Base-by-base conservation (phyloP, 345 rosid genomes). In the Populus alba region DNA sequence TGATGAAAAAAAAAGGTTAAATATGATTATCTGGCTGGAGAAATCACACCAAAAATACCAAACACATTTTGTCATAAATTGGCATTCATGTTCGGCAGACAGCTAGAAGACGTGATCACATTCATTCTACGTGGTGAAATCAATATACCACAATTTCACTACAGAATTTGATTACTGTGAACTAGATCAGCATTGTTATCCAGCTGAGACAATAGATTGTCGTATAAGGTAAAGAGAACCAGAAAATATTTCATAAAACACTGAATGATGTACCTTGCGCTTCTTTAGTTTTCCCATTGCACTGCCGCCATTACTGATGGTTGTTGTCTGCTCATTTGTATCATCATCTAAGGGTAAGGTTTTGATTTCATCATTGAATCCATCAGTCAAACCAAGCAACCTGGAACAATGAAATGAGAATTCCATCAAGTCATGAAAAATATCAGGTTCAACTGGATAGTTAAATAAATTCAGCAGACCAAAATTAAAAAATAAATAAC, bases 351-450 rank as follows among this genome's bases (percentile, higher is more conserved):
- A 3, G 13, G 92, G 88, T 77, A 93, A 83, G 71, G 83, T 85
- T 79, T 91, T 92, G 80, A 92, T 76, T 68, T 92, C 98, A 37
- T 92, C 92, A 61, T 59, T 86, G 80, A 93, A 95, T 83, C 83
- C 83, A 72, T 92, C 97, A 18, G 92, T 80, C 59, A 95, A 87
- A 77, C 90, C 96, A 71, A 75, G 78, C 89, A 93, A 87, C 88
- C 99, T 95, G 88, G 65, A 63, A 80, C 82, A 82, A 77, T 59
- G 68, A 76, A 79, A 81, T 68, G 59, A 49, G 23, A 39, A 22
- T 72, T 43, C 67, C 16, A 72, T 73, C 70, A 84, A 79, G 31
- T 57, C 68, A 75, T 39, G 25, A 27, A 47, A 75, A 35, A 33
- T 7, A 69, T 23, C 31, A 81, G 22, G 37, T n/a, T 31, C 61